Evolutionary conservation across 1,139 yeast species (phyloP).

Genomic region (Waltiozyma solani): DNA sequence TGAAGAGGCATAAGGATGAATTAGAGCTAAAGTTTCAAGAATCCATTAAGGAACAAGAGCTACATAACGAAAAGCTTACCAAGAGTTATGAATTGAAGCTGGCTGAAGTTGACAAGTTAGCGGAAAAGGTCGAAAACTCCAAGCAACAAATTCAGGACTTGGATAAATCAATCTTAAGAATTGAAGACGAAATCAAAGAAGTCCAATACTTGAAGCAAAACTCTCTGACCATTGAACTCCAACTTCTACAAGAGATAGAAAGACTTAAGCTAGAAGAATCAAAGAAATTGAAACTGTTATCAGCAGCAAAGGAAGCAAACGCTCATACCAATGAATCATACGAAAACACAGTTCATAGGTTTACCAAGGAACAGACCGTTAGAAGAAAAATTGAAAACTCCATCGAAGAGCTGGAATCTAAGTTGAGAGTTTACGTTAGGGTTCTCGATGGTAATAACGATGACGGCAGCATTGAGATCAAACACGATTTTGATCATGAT

Average conservation of each 20-base stretch:
- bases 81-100: constrained; percentile 6
- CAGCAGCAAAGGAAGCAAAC: constrained; percentile 1
- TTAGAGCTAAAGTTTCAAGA: constrained; percentile 4
- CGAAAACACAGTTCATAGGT: constrained; percentile 10
- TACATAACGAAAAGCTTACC: constrained; percentile 9
- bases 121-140: neutral
- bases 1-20: constrained; percentile 3
- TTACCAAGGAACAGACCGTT: constrained; percentile 22
- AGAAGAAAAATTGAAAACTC: constrained; percentile 40
- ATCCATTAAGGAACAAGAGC: constrained; percentile 7
- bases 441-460: constrained; percentile 2
- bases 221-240: neutral
- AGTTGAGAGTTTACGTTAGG: constrained; percentile 26
- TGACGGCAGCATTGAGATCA: neutral
- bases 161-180: constrained; percentile 1
- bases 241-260: constrained; percentile 4
- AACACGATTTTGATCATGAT: constrained; percentile 4
- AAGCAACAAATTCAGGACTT: neutral
- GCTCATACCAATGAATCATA: constrained; percentile 2
- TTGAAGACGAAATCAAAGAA: constrained; percentile 1
- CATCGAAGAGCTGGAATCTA: constrained; percentile 37
- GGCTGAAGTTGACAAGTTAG: constrained; percentile 1
- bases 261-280: constrained; percentile 1
- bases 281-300: constrained; percentile 2
- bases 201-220: constrained; percentile 1